A percentile compares a stretch with the other conserved stretches of the same genome.
These are phyloP conservation scores for Radiomyces spectabilis DNA, from an alignment of 192 early-diverging fungal species.

Conservation along the genomic window DNA sequence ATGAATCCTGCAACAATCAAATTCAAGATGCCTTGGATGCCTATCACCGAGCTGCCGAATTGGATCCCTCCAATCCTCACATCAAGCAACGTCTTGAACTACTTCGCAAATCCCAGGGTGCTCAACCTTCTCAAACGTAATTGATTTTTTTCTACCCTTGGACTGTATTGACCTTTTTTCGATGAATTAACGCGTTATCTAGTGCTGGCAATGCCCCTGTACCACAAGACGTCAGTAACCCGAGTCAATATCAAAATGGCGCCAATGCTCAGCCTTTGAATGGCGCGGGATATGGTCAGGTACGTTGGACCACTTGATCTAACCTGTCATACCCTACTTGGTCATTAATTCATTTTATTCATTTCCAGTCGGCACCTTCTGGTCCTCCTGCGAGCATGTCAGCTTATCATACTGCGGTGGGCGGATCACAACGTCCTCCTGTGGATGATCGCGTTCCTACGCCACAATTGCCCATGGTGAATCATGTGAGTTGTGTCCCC, in stretches of 20 bases:
- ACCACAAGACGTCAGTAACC: slow-evolving; percentile 27
- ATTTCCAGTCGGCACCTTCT: slow-evolving; percentile 16
- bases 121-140: neutral
- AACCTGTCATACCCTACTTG: no score
- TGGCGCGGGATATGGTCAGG: slow-evolving; percentile 7
- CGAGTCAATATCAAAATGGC: slow-evolving; percentile 22
- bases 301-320: neutral
- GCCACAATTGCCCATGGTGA: slow-evolving; percentile 4
- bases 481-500: no score
- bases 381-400: slow-evolving; percentile 26
- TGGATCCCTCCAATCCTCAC: slow-evolving; percentile 83
- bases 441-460: slow-evolving; percentile 9
- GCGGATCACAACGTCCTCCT: neutral
- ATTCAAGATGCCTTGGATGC: slow-evolving; percentile 95
- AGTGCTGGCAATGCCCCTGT: slow-evolving; percentile 6
- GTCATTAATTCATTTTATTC: no score
- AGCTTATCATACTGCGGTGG: slow-evolving; percentile 6
- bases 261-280: slow-evolving; percentile 10
- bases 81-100: slow-evolving; percentile 70
- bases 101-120: slow-evolving; percentile 20
- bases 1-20: slow-evolving; percentile 98
- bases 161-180: no score
- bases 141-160: slow-evolving; percentile 39
- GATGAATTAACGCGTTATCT: neutral
- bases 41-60: slow-evolving; percentile 85